Evolutionary conservation across 2,329 filamentous ascomycete genomes (phyloP).

Genomic region (Blastomyces gilchristii): DNA sequence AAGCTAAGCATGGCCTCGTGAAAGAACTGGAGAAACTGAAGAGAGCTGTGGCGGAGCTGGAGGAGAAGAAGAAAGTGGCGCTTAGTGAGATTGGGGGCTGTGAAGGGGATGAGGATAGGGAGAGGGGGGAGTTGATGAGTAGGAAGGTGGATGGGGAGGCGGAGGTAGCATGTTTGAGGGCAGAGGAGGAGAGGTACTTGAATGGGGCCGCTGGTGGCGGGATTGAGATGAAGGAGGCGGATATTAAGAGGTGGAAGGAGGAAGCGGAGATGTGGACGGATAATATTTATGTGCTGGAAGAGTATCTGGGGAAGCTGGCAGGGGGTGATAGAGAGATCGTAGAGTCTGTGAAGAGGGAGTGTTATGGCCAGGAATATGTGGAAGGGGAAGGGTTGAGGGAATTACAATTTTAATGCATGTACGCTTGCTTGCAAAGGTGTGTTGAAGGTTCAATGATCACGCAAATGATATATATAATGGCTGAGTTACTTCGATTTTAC

Average conservation of each 20-base stretch:
- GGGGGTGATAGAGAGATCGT: conserved; percentile 38
- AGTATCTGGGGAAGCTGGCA: conserved; percentile 29
- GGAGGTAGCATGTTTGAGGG: conserved; percentile 8
- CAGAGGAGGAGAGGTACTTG: conserved; percentile 23
- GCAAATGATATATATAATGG: background rate
- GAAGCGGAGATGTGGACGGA: conserved; percentile 34
- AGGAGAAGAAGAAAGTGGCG: conserved; percentile 15
- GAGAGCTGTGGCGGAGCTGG: conserved; percentile 15
- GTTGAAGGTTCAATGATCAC: background rate
- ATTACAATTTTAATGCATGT: conserved; percentile 17
- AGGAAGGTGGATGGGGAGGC: conserved; percentile 10
- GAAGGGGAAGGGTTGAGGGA: conserved; percentile 44
- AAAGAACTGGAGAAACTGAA: conserved; percentile 25
- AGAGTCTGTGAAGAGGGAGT: conserved; percentile 33
- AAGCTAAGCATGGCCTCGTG: conserved; percentile 25
- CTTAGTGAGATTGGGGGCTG: conserved; percentile 15
- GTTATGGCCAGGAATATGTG: conserved; percentile 46
- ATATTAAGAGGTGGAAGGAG: conserved; percentile 25
- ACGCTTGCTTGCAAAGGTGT: background rate
- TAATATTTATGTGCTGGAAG: conserved; percentile 36
- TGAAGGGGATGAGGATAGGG: conserved; percentile 14
- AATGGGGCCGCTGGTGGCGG: conserved; percentile 10
- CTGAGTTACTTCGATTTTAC: background rate
- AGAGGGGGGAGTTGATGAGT: conserved; percentile 11
- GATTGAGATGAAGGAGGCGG: conserved; percentile 27